phyloP scores from a whole-genome alignment of 1,139 yeast genomes.

The Yamadazyma conglobata region DNA sequence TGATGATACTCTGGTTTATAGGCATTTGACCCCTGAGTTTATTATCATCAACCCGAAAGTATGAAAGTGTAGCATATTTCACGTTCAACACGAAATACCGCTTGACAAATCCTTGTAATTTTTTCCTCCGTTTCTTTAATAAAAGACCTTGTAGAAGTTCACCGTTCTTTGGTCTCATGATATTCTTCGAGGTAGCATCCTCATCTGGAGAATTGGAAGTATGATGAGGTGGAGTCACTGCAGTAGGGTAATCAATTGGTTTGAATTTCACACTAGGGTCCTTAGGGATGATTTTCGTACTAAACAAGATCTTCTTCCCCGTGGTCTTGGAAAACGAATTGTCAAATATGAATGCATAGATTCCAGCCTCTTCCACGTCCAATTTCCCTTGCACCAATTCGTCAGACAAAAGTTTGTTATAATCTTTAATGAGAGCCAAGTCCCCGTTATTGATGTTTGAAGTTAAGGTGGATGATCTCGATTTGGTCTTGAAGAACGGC shows the following conservation, averaged over 20 bases:
- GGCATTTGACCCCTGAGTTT: slow-evolving; percentile 92
- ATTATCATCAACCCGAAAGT: slow-evolving; percentile 66
- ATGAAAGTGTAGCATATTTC: slow-evolving; percentile 78
- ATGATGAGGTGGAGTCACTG: slow-evolving; percentile 6
- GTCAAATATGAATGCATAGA: slow-evolving; percentile 87
- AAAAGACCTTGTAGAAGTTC: slow-evolving; percentile 71
- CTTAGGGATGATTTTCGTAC: slow-evolving; percentile 40
- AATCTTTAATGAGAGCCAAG: slow-evolving; percentile 37
- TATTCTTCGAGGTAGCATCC: slow-evolving; percentile 10
- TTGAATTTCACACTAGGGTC: slow-evolving; percentile 3
- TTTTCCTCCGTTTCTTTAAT: slow-evolving; percentile 71
- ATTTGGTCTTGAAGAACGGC: slow-evolving; percentile 30
- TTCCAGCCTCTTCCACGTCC: slow-evolving; percentile 54
- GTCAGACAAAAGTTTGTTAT: slow-evolving; percentile 49
- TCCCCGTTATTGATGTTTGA: slow-evolving; percentile 36
- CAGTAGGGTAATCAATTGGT: slow-evolving; percentile 9
- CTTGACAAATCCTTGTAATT: slow-evolving; percentile 78
- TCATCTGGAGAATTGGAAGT: slow-evolving; percentile 5
- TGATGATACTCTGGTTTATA: slow-evolving; percentile 70
- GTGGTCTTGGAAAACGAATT: slow-evolving; percentile 86
- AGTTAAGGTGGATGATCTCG: slow-evolving; percentile 34
- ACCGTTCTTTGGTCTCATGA: slow-evolving; percentile 47
- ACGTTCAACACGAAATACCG: slow-evolving; percentile 81
- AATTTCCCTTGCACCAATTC: slow-evolving; percentile 63
- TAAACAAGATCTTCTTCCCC: slow-evolving; percentile 76